phyloP scores from a whole-genome alignment of 805 yeast species.

The Ogataea pilisensis region DNA sequence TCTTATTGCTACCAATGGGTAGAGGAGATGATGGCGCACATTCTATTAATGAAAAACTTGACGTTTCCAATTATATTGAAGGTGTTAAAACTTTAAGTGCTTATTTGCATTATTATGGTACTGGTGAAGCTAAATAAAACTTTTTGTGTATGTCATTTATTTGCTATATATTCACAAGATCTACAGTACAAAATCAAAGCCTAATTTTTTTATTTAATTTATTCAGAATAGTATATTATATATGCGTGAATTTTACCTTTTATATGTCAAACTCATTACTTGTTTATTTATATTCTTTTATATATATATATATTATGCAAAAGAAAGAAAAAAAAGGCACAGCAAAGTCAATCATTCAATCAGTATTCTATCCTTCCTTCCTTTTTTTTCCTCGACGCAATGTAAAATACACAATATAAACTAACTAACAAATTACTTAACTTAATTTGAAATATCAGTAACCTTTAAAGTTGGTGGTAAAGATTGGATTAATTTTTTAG shows the following conservation, averaged over 20 bases:
- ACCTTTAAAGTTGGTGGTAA: slow-evolving; percentile 90
- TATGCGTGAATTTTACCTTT: too few relatives aligned
- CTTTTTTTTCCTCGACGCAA: neutral
- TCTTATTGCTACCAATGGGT: slow-evolving; percentile 92
- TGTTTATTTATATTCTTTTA: too few relatives aligned
- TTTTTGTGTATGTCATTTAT: neutral
- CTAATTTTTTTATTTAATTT: too few relatives aligned
- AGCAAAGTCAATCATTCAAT: too few relatives aligned
- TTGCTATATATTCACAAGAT: too few relatives aligned
- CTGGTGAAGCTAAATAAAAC: slow-evolving; percentile 2
- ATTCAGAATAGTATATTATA: too few relatives aligned
- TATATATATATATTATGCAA: neutral
- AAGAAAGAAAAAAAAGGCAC: neutral
- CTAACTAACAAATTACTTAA: neutral
- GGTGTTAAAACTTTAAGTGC: slow-evolving; percentile 94
- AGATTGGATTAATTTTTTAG: slow-evolving; percentile 95
- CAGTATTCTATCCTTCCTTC: neutral
- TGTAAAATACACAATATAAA: neutral
- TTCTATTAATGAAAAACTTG: slow-evolving; percentile 92
- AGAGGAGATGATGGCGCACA: slow-evolving; percentile 99
- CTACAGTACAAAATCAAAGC: too few relatives aligned
- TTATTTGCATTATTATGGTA: slow-evolving; percentile 78
- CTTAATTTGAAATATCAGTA: slow-evolving; percentile 32
- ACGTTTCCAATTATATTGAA: slow-evolving; percentile 82
- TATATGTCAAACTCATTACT: neutral